These are phyloP conservation scores for Stephania japonica DNA, from an alignment of 164 flowering plant species.

Conservation along the genomic window DNA sequence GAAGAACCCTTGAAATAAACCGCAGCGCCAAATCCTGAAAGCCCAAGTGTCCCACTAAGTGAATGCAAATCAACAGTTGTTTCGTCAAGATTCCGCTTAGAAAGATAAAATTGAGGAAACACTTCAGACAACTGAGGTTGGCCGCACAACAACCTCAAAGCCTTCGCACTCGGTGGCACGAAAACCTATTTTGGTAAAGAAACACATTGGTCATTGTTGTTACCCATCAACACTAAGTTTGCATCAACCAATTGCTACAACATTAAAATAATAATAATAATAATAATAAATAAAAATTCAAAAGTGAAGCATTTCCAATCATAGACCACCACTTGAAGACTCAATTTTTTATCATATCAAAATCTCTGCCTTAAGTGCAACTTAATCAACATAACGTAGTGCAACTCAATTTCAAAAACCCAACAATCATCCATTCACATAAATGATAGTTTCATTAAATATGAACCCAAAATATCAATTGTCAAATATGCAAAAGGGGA, in stretches of 20 bases:
- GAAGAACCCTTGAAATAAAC: constrained; percentile 38
- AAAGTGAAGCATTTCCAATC: background rate
- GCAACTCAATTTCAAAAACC: too few relatives aligned
- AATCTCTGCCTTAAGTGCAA: background rate
- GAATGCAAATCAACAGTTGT: constrained; percentile 23
- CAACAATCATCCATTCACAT: too few relatives aligned
- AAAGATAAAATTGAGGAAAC: constrained; percentile 71
- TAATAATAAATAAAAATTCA: background rate
- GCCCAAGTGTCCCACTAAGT: constrained; percentile 35
- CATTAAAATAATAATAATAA: background rate
- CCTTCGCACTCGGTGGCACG: constrained; percentile 75
- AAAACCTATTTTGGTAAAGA: constrained; percentile 45
- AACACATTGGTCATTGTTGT: background rate
- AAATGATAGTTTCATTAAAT: too few relatives aligned
- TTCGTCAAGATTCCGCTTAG: constrained; percentile 35
- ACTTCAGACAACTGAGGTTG: constrained; percentile 52
- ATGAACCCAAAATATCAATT: too few relatives aligned
- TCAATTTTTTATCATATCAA: background rate
- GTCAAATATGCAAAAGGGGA: too few relatives aligned
- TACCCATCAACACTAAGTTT: background rate
- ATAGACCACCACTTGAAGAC: background rate
- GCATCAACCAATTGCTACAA: background rate
- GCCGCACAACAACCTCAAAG: constrained; percentile 60
- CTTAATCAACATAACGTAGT: too few relatives aligned
- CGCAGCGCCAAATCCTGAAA: constrained; percentile 80